These are phyloP conservation scores for Gamarada debralockiae DNA, from an alignment of 495 filamentous ascomycete species.

Conservation along the genomic window DNA sequence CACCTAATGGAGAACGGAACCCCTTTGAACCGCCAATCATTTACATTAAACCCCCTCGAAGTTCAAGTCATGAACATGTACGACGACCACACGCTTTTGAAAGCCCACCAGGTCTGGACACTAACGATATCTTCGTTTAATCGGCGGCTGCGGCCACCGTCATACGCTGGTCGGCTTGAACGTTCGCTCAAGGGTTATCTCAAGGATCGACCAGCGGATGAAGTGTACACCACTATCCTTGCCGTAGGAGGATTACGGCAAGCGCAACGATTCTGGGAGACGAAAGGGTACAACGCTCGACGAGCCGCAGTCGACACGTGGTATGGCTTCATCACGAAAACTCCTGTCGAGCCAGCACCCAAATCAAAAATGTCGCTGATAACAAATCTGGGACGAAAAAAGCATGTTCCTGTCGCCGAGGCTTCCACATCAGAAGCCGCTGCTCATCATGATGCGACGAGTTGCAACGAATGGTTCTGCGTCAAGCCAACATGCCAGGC, in stretches of 20 bases:
- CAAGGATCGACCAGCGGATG: conserved; percentile 49
- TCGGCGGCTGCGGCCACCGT: conserved; percentile 49
- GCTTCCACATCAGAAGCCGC: conserved; percentile 1
- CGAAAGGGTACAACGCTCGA: conserved; percentile 52
- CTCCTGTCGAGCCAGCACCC: conserved; percentile 33
- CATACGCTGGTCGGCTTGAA: conserved; percentile 52
- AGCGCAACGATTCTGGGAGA: conserved; percentile 53
- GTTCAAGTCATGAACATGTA: conserved; percentile 51
- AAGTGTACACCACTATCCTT: conserved; percentile 50
- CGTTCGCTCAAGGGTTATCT: conserved; percentile 53
- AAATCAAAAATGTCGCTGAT: conserved; percentile 43
- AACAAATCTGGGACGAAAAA: conserved; percentile 45
- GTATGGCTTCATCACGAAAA: conserved; percentile 43
- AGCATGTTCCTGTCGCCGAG: conserved; percentile 24
- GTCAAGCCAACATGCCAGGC: conserved; percentile 28
- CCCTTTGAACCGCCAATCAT: conserved; percentile 19
- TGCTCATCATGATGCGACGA: conserved; percentile 15
- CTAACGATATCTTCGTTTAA: conserved; percentile 52
- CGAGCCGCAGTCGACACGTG: conserved; percentile 48
- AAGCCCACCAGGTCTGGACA: conserved; percentile 52
- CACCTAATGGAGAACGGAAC: conserved; percentile 32
- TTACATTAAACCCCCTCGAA: conserved; percentile 46
- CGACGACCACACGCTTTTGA: conserved; percentile 49
- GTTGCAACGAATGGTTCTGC: conserved; percentile 28
- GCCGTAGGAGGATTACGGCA: conserved; percentile 51